Percentiles rank a stretch among this genome's conserved stretches.
Evolutionary conservation across 2,329 filamentous ascomycete genomes (phyloP).

Genomic region (Metarhizium robertsii): DNA sequence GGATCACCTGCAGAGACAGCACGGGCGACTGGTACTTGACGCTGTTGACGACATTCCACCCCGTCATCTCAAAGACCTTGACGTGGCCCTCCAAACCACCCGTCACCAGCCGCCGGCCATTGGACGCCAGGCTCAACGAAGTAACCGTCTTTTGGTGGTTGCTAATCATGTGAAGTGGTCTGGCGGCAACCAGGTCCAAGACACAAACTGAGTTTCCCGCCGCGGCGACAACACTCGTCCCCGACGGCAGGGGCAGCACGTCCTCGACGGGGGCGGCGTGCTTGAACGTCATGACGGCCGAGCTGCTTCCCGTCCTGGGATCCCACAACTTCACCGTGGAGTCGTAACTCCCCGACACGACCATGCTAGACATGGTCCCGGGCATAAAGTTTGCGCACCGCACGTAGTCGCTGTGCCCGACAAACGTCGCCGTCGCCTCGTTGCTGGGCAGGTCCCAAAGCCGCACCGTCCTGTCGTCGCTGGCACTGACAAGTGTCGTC

Average conservation of each 20-base stretch:
- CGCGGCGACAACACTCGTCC: constrained; percentile 77
- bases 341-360: constrained; percentile 91
- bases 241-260: constrained; percentile 78
- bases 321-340: constrained; percentile 92
- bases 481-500: constrained; percentile 79
- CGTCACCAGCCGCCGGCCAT: constrained; percentile 71
- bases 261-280: constrained; percentile 82
- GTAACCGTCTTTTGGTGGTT: constrained; percentile 99
- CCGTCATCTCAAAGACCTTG: constrained; percentile 90
- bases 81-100: constrained; percentile 91
- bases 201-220: constrained; percentile 83
- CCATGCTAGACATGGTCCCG: constrained; percentile 57
- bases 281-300: constrained; percentile 83
- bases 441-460: constrained; percentile 88
- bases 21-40: constrained; percentile 91
- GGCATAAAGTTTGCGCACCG: constrained; percentile 82
- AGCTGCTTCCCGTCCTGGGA: constrained; percentile 58
- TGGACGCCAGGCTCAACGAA: constrained; percentile 70
- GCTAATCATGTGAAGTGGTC: constrained; percentile 74
- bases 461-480: constrained; percentile 86
- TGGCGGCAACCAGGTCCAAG: constrained; percentile 83
- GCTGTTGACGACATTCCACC: constrained; percentile 93
- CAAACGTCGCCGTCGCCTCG: constrained; percentile 65
- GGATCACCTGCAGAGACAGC: constrained; percentile 69
- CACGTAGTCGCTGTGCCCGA: constrained; percentile 89